Evolutionary conservation across 768 basidiomycete genomes (phyloP), one percentile per base, ranked within the genome.

Genomic region (Podaxis sp.): DNA sequence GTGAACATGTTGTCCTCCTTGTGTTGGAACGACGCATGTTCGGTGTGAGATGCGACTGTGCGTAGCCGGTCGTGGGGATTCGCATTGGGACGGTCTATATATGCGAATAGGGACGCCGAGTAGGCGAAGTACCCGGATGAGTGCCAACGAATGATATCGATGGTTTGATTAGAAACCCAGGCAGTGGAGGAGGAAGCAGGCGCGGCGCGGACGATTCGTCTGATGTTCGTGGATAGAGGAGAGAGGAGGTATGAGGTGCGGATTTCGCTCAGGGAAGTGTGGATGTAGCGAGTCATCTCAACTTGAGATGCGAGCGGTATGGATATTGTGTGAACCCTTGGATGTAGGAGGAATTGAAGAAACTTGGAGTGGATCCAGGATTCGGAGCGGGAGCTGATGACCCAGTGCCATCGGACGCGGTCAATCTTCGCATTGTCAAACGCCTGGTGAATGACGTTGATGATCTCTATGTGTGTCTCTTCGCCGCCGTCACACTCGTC

Each of bases 291-390:
- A 3, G 1, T 40, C 19, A 24, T 40, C n/a, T 55, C 54, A 4
- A 19, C 12, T 9, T 40, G n/a, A 13, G 36, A 24, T 40, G 54
- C 37, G 12, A 58, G 29, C 11, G 57, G 40, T 5, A 58, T 38
- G 12, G 36, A 22, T 22, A 58, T 36, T 17, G 27, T 17, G 15
- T 15, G 9, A 5, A 43, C 36, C n/a, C 27, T 13, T 17, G 15
- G 19, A 19, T 49, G 9, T 8, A 46, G 47, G 27, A 15, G 8
- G 19, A 58, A 46, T 19, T 33, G 15, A 37, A 15, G 29, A 24
- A 36, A 49, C n/a, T 46, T 24, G 11, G 57, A 47, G 36, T 50
- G 43, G 25, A 58, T 47, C 57, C 57, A 58, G 57, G 57, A 29
- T 25, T 58, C 57, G 1, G 36, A 19, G 43, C 57, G 57, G 15